Percentiles rank a stretch among this genome's conserved stretches.
These are phyloP conservation scores for Articulospora tetracladia DNA, from an alignment of 495 filamentous ascomycete species.

Conservation along the genomic window DNA sequence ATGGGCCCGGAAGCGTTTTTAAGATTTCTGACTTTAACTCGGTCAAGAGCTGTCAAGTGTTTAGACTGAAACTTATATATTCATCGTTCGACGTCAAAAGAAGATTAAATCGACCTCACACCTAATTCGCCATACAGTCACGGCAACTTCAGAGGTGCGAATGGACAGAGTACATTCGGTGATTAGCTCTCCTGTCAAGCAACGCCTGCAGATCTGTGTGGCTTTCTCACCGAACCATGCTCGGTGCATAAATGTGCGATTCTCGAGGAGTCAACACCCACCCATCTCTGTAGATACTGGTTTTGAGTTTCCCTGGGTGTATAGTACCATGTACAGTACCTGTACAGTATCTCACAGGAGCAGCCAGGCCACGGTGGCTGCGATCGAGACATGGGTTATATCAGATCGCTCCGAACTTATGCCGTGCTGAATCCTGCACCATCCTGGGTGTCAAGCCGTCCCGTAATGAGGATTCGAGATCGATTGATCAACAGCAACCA, in stretches of 20 bases:
- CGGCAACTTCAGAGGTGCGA: neutral
- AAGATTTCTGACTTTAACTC: neutral
- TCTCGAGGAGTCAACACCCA: too few relatives aligned
- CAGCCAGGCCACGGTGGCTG: neutral
- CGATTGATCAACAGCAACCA: neutral
- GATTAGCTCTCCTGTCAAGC: too few relatives aligned
- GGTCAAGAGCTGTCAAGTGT: neutral
- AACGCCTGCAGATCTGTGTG: too few relatives aligned
- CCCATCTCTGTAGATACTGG: too few relatives aligned
- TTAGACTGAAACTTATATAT: neutral
- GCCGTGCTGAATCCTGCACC: neutral
- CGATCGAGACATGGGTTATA: neutral
- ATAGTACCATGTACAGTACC: neutral
- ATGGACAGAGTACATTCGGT: too few relatives aligned
- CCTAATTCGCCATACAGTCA: neutral
- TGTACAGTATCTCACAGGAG: neutral
- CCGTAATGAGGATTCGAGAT: neutral
- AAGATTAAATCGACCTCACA: neutral
- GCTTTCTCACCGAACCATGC: too few relatives aligned
- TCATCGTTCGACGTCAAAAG: neutral
- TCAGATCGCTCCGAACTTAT: neutral
- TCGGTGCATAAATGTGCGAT: too few relatives aligned
- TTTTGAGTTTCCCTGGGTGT: too few relatives aligned
- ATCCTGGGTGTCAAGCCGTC: neutral
- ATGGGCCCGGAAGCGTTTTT: neutral